Evolutionary conservation across 1,284 basidiomycete genomes (phyloP).

Genomic region (Trametes hirsuta): DNA sequence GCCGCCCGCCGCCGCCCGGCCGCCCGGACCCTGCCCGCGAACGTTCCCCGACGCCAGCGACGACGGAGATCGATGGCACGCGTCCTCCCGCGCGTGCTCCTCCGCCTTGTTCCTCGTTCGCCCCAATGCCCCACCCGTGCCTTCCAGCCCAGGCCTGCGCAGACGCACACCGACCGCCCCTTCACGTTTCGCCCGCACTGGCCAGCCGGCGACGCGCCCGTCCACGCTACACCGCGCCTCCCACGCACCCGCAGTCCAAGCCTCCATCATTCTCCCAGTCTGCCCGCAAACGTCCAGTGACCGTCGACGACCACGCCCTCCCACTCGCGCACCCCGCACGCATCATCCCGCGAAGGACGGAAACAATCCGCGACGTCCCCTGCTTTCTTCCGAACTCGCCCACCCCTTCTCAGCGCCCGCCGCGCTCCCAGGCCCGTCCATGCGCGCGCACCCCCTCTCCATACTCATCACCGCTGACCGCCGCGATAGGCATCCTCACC

Average conservation of each 20-base stretch:
- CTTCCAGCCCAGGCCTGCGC: not conserved
- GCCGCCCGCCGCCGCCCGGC: not conserved
- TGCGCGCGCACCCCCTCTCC: not conserved
- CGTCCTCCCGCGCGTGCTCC: not conserved
- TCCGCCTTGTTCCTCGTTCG: conserved; percentile 8
- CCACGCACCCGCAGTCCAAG: not conserved
- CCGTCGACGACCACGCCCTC: not conserved
- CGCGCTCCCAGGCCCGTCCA: not conserved
- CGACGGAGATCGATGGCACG: not conserved
- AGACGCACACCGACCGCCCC: not conserved
- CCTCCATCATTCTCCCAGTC: conserved; percentile 8
- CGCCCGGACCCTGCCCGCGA: conserved; percentile 12
- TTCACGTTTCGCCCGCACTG: not conserved
- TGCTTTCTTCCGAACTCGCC: not conserved
- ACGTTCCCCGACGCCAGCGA: conserved; percentile 4
- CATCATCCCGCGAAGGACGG: conserved; percentile 19
- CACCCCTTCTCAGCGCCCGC: too few species aligned
- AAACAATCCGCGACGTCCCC: not conserved
- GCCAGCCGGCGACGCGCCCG: not conserved
- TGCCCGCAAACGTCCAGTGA: not conserved
- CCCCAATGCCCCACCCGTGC: not conserved
- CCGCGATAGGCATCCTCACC: conserved; percentile 20
- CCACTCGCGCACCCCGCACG: not conserved
- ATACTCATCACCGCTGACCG: conserved; percentile 11
- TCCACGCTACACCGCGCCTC: not conserved